Evolutionary conservation across 768 basidiomycete genomes (phyloP), one percentile per base, ranked within the genome.

Genomic region (Kondoa malvinella): DNA sequence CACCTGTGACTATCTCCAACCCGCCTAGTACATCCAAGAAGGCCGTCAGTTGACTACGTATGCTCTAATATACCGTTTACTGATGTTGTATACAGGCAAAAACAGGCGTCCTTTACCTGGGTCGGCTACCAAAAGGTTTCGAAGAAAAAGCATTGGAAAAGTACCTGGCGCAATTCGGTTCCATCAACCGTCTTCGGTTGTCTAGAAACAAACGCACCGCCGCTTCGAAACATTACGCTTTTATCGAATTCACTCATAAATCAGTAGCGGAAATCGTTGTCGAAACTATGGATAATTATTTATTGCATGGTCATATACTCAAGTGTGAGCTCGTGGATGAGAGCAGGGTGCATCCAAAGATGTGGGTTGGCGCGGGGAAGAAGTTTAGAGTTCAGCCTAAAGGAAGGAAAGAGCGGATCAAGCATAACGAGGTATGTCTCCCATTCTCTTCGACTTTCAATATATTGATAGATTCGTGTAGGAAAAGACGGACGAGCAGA

Each of bases 241-340:
- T 94, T 80, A 81, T 99, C 74, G 94, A 97, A 78, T 95, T 99
- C 76, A 84, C 86, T 66, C 92, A 89, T 57, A 82, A 84, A 25
- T 82, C 86, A 0, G 92, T 97, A 32, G 92, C 95, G 0, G 80
- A 92, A 75, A 96, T 99, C 70, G 95, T 95, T 4, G 87, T 88
- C 1, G 95, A 97, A 75, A 97, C 94, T 58, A 97, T 97, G 95
- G 85, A 99, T 81, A 97, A 95, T 79, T 99, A 96, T 77, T 83
- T 99, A 50, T 81, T 99, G 71, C 83, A 87, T 82, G 92, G 94
- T 4, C 94, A 95, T 75, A 87, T 99, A 71, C 81, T 99, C 66
- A 84, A 83, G 57, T 97, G 94, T 80, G 87, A 89, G 77, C 77
- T 92, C 64, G 84, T 97, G 68, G 90, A 95, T 56, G 85, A 85